These are phyloP conservation scores for Testicularia cyperi DNA, from an alignment of 1,284 basidiomycete species.

Conservation along the genomic window DNA sequence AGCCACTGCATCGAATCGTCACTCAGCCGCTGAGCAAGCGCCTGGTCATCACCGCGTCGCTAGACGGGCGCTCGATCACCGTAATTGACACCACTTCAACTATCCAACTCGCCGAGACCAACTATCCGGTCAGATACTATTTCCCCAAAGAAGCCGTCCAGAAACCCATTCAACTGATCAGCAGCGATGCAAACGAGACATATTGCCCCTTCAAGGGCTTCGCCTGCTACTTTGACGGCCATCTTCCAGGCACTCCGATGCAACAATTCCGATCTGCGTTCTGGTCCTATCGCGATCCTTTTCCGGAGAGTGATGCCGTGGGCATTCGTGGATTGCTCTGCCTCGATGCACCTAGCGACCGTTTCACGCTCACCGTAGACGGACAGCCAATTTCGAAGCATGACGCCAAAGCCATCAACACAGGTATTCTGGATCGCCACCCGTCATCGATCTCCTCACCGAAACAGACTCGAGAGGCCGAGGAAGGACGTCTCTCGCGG, in stretches of 20 bases:
- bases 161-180: conserved; percentile 16
- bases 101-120: conserved; percentile 26
- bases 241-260: conserved; percentile 9
- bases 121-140: conserved; percentile 31
- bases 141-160: conserved; percentile 25
- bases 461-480: conserved; percentile 12
- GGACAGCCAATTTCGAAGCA: conserved; percentile 8
- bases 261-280: conserved; percentile 15
- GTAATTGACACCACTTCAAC: conserved; percentile 22
- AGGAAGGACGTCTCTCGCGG: conserved; percentile 11
- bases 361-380: conserved; percentile 17
- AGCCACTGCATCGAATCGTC: conserved; percentile 22
- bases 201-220: conserved; percentile 41
- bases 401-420: conserved; percentile 6
- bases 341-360: conserved; percentile 13
- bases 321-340: conserved; percentile 20
- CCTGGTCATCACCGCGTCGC: conserved; percentile 18
- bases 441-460: conserved; percentile 14
- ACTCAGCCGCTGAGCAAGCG: conserved; percentile 10
- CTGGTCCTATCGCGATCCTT: conserved; percentile 28
- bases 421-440: conserved; percentile 7
- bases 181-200: conserved; percentile 14
- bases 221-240: conserved; percentile 22
- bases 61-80: conserved; percentile 14
- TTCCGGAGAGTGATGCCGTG: conserved; percentile 20